Percentiles rank a stretch among this genome's conserved stretches.
Evolutionary conservation across 2,329 filamentous ascomycete genomes (phyloP).

Genomic region (Penicillium sp.): DNA sequence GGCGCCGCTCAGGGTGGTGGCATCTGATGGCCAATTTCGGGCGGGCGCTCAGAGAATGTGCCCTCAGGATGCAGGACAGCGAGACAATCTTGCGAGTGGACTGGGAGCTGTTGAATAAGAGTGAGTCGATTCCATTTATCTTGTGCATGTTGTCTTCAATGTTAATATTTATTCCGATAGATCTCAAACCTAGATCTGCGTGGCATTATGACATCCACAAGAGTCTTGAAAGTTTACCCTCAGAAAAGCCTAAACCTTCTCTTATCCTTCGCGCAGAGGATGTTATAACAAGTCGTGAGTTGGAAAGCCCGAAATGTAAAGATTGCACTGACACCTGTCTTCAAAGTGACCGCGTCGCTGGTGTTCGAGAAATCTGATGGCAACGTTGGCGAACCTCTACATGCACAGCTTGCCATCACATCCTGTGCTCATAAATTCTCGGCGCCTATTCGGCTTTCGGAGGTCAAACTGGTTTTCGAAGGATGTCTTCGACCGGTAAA

Average conservation of each 20-base stretch:
- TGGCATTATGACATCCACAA: slow-evolving; percentile 48
- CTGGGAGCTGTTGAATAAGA: slow-evolving; percentile 53
- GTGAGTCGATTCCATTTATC: slow-evolving; percentile 22
- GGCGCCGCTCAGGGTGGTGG: slow-evolving; percentile 61
- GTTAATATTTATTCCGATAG: slow-evolving; percentile 19
- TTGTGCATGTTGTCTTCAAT: neutral
- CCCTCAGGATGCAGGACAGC: slow-evolving; percentile 42
- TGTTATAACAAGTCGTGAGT: slow-evolving; percentile 47
- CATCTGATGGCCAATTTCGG: slow-evolving; percentile 53
- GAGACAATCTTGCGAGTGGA: slow-evolving; percentile 52
- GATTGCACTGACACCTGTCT: slow-evolving; percentile 16
- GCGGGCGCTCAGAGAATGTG: slow-evolving; percentile 54
- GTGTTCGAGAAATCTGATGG: slow-evolving; percentile 54
- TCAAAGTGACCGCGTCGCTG: slow-evolving; percentile 49
- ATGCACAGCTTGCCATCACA: slow-evolving; percentile 53
- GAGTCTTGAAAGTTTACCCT: slow-evolving; percentile 41
- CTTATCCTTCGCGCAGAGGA: slow-evolving; percentile 49
- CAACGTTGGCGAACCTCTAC: slow-evolving; percentile 57
- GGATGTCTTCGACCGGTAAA: slow-evolving; percentile 46
- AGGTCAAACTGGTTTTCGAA: slow-evolving; percentile 52
- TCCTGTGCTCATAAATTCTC: slow-evolving; percentile 48
- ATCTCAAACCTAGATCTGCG: slow-evolving; percentile 33
- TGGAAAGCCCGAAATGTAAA: neutral
- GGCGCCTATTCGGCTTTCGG: slow-evolving; percentile 47
- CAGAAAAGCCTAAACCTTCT: slow-evolving; percentile 40